Conservation (phyloP, 2,329 filamentous ascomycete genomes). For the Neonectria sp. region DNA sequence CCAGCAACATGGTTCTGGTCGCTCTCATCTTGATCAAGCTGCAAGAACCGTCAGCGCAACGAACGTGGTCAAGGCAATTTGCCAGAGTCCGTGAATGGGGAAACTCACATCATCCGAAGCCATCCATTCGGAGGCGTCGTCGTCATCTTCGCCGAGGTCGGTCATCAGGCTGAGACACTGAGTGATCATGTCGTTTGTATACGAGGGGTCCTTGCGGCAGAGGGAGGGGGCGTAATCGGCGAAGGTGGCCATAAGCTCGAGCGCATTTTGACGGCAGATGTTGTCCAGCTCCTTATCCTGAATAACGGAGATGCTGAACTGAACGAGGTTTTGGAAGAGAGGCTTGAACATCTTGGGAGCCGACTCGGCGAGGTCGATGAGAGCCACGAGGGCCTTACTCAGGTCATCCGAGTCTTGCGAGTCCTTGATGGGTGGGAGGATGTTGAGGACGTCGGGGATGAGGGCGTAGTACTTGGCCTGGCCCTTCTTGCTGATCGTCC, state of each 20-base stretch:
- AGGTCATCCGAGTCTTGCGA: constrained; percentile 91
- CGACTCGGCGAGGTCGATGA: constrained; percentile 96
- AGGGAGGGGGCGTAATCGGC: constrained; percentile 94
- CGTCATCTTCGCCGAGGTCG: constrained; percentile 93
- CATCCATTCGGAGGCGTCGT: constrained; percentile 96
- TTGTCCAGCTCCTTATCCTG: constrained; percentile 96
- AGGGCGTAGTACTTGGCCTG: constrained; percentile 91
- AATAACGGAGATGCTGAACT: constrained; percentile 93
- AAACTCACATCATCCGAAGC: constrained; percentile 85
- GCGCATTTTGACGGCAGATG: constrained; percentile 90
- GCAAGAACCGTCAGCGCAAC: constrained; percentile 9
- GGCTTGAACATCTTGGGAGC: constrained; percentile 97
- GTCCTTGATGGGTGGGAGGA: constrained; percentile 94
- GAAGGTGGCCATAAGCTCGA: constrained; percentile 98
- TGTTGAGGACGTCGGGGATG: constrained; percentile 93
- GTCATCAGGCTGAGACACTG: constrained; percentile 99
- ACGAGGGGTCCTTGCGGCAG: constrained; percentile 94
- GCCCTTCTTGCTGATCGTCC: constrained; percentile 88
- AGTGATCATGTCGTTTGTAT: constrained; percentile 97
- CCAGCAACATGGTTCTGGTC: constrained; percentile 98
- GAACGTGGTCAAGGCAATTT: background rate
- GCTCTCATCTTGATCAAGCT: constrained; percentile 95
- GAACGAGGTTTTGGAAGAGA: constrained; percentile 92
- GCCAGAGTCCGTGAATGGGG: background rate
- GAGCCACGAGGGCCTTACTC: constrained; percentile 87